These are phyloP conservation scores for Diaporthe sp. DNA, from an alignment of 2,329 filamentous ascomycete genomes.

Conservation along the genomic window DNA sequence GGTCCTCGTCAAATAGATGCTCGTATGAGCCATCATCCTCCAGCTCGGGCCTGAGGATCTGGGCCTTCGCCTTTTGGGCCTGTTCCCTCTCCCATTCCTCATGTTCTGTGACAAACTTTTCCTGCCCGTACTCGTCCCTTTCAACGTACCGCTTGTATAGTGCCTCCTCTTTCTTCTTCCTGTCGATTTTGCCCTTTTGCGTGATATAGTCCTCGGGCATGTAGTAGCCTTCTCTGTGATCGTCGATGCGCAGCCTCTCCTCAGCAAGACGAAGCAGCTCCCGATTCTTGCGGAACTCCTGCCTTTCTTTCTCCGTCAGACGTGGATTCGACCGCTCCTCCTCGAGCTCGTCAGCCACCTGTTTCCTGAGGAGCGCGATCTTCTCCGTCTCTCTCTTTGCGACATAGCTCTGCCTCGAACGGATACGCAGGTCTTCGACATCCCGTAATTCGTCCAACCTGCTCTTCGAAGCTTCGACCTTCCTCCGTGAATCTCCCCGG, in stretches of 20 bases:
- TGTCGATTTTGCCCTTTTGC: constrained; percentile 90
- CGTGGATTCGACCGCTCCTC: constrained; percentile 83
- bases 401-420: constrained; percentile 92
- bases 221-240: constrained; percentile 91
- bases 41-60: constrained; percentile 81
- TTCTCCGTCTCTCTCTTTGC: constrained; percentile 92
- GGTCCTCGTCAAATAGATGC: constrained; percentile 91
- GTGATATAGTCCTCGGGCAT: constrained; percentile 97
- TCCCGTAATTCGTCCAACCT: constrained; percentile 78
- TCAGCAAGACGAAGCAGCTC: constrained; percentile 87
- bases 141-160: constrained; percentile 94
- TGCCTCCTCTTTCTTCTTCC: constrained; percentile 88
- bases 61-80: constrained; percentile 86
- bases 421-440: constrained; percentile 80
- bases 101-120: constrained; percentile 92
- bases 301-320: constrained; percentile 83
- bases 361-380: constrained; percentile 86
- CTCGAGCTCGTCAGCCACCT: constrained; percentile 89
- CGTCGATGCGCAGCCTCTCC: constrained; percentile 88
- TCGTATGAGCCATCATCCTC: constrained; percentile 89
- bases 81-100: constrained; percentile 98
- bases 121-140: constrained; percentile 86
- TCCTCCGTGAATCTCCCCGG: constrained; percentile 68
- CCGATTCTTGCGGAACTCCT: constrained; percentile 89
- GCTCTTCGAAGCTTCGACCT: constrained; percentile 69